Evolutionary conservation across 1,139 yeast genomes (phyloP), one percentile per base, ranked within the genome.

Genomic region (Lodderomyces elongisporus): DNA sequence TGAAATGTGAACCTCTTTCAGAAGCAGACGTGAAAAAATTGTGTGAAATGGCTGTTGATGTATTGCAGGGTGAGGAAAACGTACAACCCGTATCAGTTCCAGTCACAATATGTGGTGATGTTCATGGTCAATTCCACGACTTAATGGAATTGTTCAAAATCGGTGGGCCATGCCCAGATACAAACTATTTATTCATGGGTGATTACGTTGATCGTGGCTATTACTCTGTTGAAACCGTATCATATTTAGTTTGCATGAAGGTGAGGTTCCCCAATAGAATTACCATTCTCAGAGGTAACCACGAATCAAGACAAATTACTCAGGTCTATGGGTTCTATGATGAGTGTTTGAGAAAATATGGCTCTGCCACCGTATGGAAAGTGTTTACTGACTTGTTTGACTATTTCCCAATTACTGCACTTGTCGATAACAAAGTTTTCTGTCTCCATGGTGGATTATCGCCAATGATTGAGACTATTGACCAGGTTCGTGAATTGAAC

Each of bases 301-400:
- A 91, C 62, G 99, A 91, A 62, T 82, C 94, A 22, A 76, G 98
- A 44, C 98, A 91, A 56, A 93, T 93, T 52, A 91, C 98, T 27
- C 95, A 89, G 56, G 98, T 91, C 20, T 91, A 91, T 56, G 99
- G 99, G 14, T 91, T 91, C 60, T 91, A 93, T 59, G 98, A 93
- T 62, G 99, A 91, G 62, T 88, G 97, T 51, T 74, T 91, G 51
- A 74, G 97, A 48, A 91, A 91, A 60, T 91, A 91, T 57, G 98
- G 98, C 21, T 77, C 85, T 41, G 95, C 96, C 39, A 87, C 85
- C 45, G 97, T 91, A 25, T 91, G 98, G 98, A 79, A 74, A 51
- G 62, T 69, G 40, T 75, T 75, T 46, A 74, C 80, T 24, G 80
- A 75, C 51, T 78, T 91, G 48, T 91, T 91, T 62, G 98, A 93